Conservation (phyloP, 1,284 basidiomycete species). For the Fomitiporia mediterranea region DNA sequence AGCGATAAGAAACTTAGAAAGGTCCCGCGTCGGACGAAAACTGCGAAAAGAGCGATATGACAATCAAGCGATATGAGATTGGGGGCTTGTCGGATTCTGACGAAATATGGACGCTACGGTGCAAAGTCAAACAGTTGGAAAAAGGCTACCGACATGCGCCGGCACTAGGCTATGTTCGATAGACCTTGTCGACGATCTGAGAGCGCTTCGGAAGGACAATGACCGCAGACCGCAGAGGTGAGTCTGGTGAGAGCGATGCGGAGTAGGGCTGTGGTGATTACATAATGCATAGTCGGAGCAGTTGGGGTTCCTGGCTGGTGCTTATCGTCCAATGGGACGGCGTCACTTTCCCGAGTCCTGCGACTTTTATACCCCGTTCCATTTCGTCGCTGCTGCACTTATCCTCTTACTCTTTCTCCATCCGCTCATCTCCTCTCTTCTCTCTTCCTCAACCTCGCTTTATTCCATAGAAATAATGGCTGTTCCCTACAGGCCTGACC, state of each 20-base stretch:
- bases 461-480: conserved; percentile 26
- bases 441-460: conserved; percentile 9
- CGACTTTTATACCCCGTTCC: conserved; percentile 8
- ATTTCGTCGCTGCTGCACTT: background rate
- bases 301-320: conserved; percentile 1
- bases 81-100: too few species aligned
- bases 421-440: conserved; percentile 22
- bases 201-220: too few species aligned
- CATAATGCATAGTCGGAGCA: background rate
- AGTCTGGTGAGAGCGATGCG: too few species aligned
- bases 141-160: background rate
- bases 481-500: conserved; percentile 67
- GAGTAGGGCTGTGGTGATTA: background rate
- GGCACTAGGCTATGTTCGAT: too few species aligned
- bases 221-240: background rate
- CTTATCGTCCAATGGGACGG: conserved; percentile 20
- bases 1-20: too few species aligned
- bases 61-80: too few species aligned
- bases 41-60: too few species aligned
- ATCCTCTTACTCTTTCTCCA: conserved; percentile 22
- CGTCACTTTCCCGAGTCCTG: background rate
- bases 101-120: too few species aligned
- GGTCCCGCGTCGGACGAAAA: too few species aligned
- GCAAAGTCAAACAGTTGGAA: too few species aligned
- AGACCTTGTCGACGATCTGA: too few species aligned